Evolutionary conservation across 148 eudicot genomes (phyloP), one percentile per base, ranked within the genome.

Genomic region (Fagopyrum homotropicum): DNA sequence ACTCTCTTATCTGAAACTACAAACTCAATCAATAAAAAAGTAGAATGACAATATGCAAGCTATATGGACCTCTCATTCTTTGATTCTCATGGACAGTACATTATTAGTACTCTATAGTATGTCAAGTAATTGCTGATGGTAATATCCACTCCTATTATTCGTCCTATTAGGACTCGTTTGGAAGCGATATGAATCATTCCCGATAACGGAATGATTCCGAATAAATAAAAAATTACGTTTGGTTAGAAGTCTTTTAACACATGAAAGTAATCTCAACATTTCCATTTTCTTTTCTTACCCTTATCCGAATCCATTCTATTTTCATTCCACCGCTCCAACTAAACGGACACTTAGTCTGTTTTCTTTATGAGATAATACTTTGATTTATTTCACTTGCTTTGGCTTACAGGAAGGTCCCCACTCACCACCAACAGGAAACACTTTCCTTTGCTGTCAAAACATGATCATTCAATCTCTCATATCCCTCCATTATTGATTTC

Each of bases 401-500:
- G 8, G 9, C 15, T 14, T 35, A 35, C 46, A 66, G 71, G 71
- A 66, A 40, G 71, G 47, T 35, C 40, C 40, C 40, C 40, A 35
- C 40, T 35, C 71, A 22, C 71, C 45, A 66, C 71, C 71, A 66
- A 43, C 71, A 66, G 70, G 17, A 66, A 66, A 66, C 46, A 66
- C 71, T 35, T 66, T 66, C 46, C 71, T 66, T 66, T 66, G 71
- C 9, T 66, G 71, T 43, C 71, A 40, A 63, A 14, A 40, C 35
- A 66, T 66, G 46, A 66, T 66, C 71, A 66, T 66, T 40, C 46
- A 66, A 43, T 12, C 45, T 49, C 52, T 40, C 71, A 66, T 66
- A 17, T 40, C 71, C 69, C 71, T 66, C 47, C 71, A 66, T 66
- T 5, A 66, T 66, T 66, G 71, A 66, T 66, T 40, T 66, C 47